phyloP scores from a whole-genome alignment of 1,139 yeast species.

The Suhomyces wounanorum region DNA sequence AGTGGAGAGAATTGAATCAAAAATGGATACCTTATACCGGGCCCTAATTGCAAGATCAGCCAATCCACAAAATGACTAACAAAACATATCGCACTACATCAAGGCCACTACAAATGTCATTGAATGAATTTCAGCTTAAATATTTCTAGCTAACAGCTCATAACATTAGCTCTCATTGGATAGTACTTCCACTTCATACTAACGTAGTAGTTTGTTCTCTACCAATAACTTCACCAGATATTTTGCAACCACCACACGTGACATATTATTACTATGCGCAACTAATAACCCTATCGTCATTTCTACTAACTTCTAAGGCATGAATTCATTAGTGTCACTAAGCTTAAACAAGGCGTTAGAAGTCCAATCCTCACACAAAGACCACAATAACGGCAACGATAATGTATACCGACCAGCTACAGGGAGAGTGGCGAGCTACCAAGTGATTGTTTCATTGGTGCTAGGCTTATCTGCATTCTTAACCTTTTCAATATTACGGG shows the following conservation, averaged over 20 bases:
- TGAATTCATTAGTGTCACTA: slow-evolving; percentile 1
- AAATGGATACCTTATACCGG: slow-evolving; percentile 11
- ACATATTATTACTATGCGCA: background rate
- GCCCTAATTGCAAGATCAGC: background rate
- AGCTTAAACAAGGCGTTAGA: background rate
- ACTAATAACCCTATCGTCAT: background rate
- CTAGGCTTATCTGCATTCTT: slow-evolving; percentile 67
- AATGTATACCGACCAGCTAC: slow-evolving; percentile 28
- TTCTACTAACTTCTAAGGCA: background rate
- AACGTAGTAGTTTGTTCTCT: too few species aligned
- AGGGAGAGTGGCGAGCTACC: slow-evolving; percentile 49
- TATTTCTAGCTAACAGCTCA: too few species aligned
- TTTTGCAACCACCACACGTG: slow-evolving; percentile 6
- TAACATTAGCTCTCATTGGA: too few species aligned
- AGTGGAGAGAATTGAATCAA: slow-evolving; percentile 11
- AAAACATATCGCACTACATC: too few species aligned
- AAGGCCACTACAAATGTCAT: too few species aligned
- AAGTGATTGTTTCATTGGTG: slow-evolving; percentile 59
- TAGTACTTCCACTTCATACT: too few species aligned
- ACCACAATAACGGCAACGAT: background rate
- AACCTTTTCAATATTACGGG: slow-evolving; percentile 63
- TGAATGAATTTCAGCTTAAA: too few species aligned
- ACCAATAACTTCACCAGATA: background rate
- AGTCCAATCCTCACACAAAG: background rate
- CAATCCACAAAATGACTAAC: background rate